Percentiles rank a stretch among this genome's conserved stretches.
Conservation (phyloP, 768 basidiomycete species). For the Lactarius trivialis region DNA sequence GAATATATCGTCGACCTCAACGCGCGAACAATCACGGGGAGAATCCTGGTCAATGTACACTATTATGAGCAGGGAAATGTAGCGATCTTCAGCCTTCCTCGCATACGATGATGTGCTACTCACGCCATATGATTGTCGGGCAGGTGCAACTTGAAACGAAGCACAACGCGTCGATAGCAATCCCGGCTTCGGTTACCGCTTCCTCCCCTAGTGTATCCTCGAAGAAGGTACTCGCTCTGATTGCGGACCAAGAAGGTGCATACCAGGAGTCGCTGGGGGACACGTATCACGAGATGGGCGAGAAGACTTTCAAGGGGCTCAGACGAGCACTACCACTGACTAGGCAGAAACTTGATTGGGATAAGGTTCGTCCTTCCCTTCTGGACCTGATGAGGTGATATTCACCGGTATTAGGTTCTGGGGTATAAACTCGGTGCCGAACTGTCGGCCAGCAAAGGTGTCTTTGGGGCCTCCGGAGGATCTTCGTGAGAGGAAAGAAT, state of each 20-base stretch:
- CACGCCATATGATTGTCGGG: neutral
- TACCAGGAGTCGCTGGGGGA: constrained; percentile 78
- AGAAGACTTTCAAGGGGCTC: constrained; percentile 89
- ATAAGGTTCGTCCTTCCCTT: constrained; percentile 50
- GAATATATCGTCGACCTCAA: constrained; percentile 70
- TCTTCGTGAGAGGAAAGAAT: constrained; percentile 24
- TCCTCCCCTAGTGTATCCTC: constrained; percentile 47
- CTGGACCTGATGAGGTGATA: neutral
- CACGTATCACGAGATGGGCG: constrained; percentile 83
- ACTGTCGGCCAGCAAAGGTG: constrained; percentile 57
- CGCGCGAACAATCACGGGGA: constrained; percentile 57
- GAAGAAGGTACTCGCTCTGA: constrained; percentile 70
- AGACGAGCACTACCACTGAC: constrained; percentile 89
- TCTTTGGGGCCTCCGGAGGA: constrained; percentile 35
- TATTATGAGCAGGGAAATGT: constrained; percentile 99
- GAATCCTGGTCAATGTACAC: constrained; percentile 79
- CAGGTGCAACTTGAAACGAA: constrained; percentile 88
- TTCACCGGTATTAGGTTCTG: constrained; percentile 35
- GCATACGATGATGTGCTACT: neutral
- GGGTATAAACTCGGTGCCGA: constrained; percentile 75
- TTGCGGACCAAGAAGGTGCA: constrained; percentile 70
- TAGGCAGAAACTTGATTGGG: constrained; percentile 94
- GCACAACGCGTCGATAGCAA: constrained; percentile 57
- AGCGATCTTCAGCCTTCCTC: constrained; percentile 23
- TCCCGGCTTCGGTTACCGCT: constrained; percentile 52